Evolutionary conservation across 2,329 filamentous ascomycete genomes (phyloP).

Genomic region (Apiospora phragmitis): DNA sequence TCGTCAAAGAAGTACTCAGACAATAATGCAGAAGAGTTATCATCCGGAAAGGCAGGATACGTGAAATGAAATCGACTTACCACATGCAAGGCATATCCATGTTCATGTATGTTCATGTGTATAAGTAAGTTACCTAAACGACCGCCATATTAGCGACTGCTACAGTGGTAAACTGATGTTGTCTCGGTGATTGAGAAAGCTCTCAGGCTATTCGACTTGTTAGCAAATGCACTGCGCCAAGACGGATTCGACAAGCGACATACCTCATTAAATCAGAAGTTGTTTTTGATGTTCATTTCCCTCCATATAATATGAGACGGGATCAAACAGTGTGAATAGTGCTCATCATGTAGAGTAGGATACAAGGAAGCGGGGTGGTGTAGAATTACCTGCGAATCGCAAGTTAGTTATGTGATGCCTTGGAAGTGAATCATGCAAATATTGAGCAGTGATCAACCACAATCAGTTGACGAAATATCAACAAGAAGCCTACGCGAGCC

Average conservation of each 20-base stretch:
- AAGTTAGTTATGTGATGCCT: neutral
- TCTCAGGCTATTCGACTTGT: neutral
- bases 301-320: slow-evolving; percentile 25
- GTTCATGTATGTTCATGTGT: too few relatives aligned
- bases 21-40: slow-evolving; percentile 44
- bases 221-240: neutral
- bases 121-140: neutral
- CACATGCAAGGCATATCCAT: neutral
- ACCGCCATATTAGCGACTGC: neutral
- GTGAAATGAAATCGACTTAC: neutral
- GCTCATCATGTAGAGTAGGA: slow-evolving; percentile 33
- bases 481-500: slow-evolving; percentile 55
- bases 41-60: slow-evolving; percentile 46
- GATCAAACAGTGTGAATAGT: slow-evolving; percentile 43
- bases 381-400: slow-evolving; percentile 8
- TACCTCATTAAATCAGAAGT: slow-evolving; percentile 41
- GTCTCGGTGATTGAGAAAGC: slow-evolving; percentile 8
- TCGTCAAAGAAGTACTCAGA: slow-evolving; percentile 59
- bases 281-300: slow-evolving; percentile 36
- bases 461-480: slow-evolving; percentile 68
- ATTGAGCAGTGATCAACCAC: slow-evolving; percentile 21
- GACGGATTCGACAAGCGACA: slow-evolving; percentile 28
- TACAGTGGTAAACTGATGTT: neutral
- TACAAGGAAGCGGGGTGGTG: neutral
- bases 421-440: too few relatives aligned